A percentile compares a stretch with the other conserved stretches of the same genome.
phyloP scores from a whole-genome alignment of 768 basidiomycete species.

The Exsudoporus frostii region DNA sequence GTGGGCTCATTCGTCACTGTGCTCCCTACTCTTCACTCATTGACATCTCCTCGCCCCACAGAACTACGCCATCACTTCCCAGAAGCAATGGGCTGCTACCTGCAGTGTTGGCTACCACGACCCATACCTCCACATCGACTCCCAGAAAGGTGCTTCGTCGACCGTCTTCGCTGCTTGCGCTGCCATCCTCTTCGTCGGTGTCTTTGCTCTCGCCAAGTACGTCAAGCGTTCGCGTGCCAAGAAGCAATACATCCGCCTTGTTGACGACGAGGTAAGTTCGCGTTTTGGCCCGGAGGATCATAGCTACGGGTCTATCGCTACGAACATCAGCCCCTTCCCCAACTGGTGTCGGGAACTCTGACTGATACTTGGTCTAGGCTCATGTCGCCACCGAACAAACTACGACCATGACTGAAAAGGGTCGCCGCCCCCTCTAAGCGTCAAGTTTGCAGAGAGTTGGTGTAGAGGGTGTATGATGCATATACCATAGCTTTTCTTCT shows the following conservation, averaged over 20 bases:
- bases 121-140: slow-evolving; percentile 31
- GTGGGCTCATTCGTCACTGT: slow-evolving; percentile 36
- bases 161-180: slow-evolving; percentile 35
- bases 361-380: slow-evolving; percentile 13
- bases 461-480: slow-evolving; percentile 1
- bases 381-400: slow-evolving; percentile 14
- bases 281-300: not conserved
- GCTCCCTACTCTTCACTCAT: not conserved
- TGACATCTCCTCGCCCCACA: slow-evolving; percentile 13
- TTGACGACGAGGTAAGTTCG: slow-evolving; percentile 36
- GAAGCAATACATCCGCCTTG: slow-evolving; percentile 35
- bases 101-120: slow-evolving; percentile 35
- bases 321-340: slow-evolving; percentile 3
- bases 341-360: slow-evolving; percentile 2
- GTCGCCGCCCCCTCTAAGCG: slow-evolving; percentile 23
- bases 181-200: slow-evolving; percentile 35
- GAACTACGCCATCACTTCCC: slow-evolving; percentile 45
- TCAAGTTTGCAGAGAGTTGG: not conserved
- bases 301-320: slow-evolving; percentile 10
- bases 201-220: slow-evolving; percentile 34
- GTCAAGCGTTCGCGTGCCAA: slow-evolving; percentile 34
- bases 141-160: slow-evolving; percentile 30
- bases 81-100: slow-evolving; percentile 42
- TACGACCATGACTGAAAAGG: slow-evolving; percentile 31
- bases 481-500: slow-evolving; percentile 2